These are phyloP conservation scores for Fonsecaea pedrosoi DNA, from an alignment of 2,329 filamentous ascomycete genomes.

Conservation along the genomic window DNA sequence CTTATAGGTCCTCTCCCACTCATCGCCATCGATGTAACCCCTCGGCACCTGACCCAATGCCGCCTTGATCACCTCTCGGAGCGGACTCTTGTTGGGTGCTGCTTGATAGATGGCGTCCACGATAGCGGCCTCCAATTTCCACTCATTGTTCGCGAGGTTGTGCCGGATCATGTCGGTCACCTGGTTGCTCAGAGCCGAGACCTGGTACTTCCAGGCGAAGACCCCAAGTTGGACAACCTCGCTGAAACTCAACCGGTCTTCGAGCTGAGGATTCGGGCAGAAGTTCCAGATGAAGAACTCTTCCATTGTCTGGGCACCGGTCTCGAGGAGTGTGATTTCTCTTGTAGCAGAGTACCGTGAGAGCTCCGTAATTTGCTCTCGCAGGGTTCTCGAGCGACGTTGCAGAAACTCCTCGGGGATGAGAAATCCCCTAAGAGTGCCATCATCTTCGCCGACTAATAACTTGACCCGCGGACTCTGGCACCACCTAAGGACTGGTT, in stretches of 20 bases:
- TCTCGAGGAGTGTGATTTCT: constrained; percentile 20
- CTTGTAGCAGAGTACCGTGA: too few relatives aligned
- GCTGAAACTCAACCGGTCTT: constrained; percentile 22
- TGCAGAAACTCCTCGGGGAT: constrained; percentile 30
- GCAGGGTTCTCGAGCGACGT: constrained; percentile 30
- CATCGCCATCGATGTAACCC: constrained; percentile 20
- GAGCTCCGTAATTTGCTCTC: constrained; percentile 10
- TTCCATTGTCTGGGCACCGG: constrained; percentile 22
- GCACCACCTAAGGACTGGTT: constrained; percentile 24
- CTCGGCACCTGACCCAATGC: constrained; percentile 29
- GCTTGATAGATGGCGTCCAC: constrained; percentile 34
- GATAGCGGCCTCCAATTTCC: constrained; percentile 26
- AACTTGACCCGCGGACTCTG: constrained; percentile 30
- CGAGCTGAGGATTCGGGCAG: constrained; percentile 22
- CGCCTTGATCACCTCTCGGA: constrained; percentile 33
- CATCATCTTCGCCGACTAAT: constrained; percentile 12
- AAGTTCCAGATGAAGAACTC: constrained; percentile 36
- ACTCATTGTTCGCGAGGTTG: constrained; percentile 32
- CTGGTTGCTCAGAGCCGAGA: constrained; percentile 35
- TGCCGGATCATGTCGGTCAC: constrained; percentile 31
- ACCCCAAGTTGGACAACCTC: constrained; percentile 31
- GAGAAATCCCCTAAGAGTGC: constrained; percentile 3
- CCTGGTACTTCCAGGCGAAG: constrained; percentile 33
- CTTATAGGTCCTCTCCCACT: constrained; percentile 30
- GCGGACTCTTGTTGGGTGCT: constrained; percentile 21